phyloP scores from a whole-genome alignment of 2,329 filamentous ascomycete species.

The Verticillium nonalfalfae region DNA sequence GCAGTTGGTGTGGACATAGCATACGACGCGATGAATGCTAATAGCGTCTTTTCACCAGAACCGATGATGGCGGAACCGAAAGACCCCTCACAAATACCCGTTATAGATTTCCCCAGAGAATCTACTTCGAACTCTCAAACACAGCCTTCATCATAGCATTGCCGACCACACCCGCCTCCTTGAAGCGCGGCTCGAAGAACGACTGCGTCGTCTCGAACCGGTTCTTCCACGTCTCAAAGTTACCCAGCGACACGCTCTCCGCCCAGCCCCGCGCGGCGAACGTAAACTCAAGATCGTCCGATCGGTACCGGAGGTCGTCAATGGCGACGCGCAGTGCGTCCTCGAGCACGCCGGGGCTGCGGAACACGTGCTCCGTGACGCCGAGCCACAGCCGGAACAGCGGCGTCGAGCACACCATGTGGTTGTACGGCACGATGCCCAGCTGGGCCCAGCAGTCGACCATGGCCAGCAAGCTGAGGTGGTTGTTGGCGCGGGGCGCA shows the following conservation, averaged over 20 bases:
- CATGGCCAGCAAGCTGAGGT: constrained; percentile 89
- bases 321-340: constrained; percentile 82
- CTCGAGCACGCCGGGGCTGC: constrained; percentile 72
- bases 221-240: constrained; percentile 89
- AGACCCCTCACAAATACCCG: not conserved
- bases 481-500: constrained; percentile 74
- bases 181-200: constrained; percentile 88
- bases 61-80: no score
- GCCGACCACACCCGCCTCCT: constrained; percentile 78
- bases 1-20: no score
- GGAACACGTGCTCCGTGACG: constrained; percentile 94
- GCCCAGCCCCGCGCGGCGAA: constrained; percentile 96
- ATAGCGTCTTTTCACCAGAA: no score
- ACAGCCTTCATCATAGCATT: constrained; percentile 98
- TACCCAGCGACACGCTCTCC: constrained; percentile 82
- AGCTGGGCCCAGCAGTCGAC: constrained; percentile 97
- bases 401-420: constrained; percentile 99
- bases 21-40: no score
- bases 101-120: constrained; percentile 10
- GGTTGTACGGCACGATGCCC: constrained; percentile 92
- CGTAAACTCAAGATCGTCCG: constrained; percentile 94
- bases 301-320: constrained; percentile 85
- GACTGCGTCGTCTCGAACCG: constrained; percentile 84
- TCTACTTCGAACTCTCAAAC: constrained; percentile 62
- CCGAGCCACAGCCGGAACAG: constrained; percentile 94